Evolutionary conservation across 805 yeast genomes (phyloP).

Genomic region (Yarrowia keelungensis): DNA sequence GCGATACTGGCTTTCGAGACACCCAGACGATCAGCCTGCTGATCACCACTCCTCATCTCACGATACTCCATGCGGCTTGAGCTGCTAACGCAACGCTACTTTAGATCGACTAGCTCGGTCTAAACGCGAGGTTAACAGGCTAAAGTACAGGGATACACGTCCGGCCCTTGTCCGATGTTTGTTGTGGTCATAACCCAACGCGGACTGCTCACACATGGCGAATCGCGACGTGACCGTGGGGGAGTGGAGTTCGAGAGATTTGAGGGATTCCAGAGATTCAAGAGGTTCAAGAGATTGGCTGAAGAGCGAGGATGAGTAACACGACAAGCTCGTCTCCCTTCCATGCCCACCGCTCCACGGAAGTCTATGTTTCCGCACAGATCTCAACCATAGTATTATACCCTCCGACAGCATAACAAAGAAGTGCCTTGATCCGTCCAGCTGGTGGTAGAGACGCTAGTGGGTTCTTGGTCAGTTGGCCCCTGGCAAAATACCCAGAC

Average conservation of each 20-base stretch:
- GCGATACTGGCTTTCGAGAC: too few species aligned
- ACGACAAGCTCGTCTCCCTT: too few species aligned
- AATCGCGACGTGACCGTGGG: not conserved
- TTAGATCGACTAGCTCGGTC: not conserved
- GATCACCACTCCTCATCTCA: not conserved
- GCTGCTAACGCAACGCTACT: not conserved
- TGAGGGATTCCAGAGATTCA: too few species aligned
- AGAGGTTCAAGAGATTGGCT: too few species aligned
- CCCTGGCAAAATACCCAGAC: not conserved
- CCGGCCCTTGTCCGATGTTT: not conserved
- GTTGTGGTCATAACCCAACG: not conserved
- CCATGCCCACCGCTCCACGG: too few species aligned
- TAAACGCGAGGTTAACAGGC: conserved; percentile 1
- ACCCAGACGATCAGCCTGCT: too few species aligned
- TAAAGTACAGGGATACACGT: not conserved
- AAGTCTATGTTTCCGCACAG: too few species aligned
- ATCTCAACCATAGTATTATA: too few species aligned
- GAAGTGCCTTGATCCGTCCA: conserved; percentile 1
- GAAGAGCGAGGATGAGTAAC: too few species aligned
- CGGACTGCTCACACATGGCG: not conserved
- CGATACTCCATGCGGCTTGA: not conserved
- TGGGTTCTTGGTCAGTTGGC: not conserved
- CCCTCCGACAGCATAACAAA: too few species aligned
- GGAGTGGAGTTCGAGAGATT: too few species aligned
- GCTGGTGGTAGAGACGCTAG: not conserved